A percentile compares a stretch with the other conserved stretches of the same genome.
These are phyloP conservation scores for Boletus coccyginus DNA, from an alignment of 768 basidiomycete species.

Conservation along the genomic window DNA sequence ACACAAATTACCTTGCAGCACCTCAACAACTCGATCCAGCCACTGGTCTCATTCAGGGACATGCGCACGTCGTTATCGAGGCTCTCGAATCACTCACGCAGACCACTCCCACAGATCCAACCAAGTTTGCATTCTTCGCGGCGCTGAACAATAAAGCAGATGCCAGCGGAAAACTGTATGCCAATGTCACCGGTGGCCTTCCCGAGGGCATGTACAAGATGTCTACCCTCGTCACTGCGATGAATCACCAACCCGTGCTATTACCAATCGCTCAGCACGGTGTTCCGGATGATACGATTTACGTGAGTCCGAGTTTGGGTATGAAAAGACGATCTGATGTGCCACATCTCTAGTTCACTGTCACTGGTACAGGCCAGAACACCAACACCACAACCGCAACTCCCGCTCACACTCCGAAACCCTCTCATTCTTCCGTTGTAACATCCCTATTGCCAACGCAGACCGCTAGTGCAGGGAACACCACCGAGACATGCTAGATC, in stretches of 20 bases:
- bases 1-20: slow-evolving; percentile 51
- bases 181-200: slow-evolving; percentile 52
- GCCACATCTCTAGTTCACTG: slow-evolving; percentile 23
- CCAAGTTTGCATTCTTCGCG: slow-evolving; percentile 58
- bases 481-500: slow-evolving; percentile 3
- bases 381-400: slow-evolving; percentile 12
- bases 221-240: slow-evolving; percentile 41
- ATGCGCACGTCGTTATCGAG: slow-evolving; percentile 63
- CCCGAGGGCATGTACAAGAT: slow-evolving; percentile 51
- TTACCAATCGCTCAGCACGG: slow-evolving; percentile 41
- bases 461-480: not conserved
- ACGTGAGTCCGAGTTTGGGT: slow-evolving; percentile 30
- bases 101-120: slow-evolving; percentile 48
- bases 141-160: slow-evolving; percentile 45
- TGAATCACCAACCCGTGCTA: slow-evolving; percentile 44
- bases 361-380: slow-evolving; percentile 10
- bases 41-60: slow-evolving; percentile 54
- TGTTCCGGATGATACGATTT: slow-evolving; percentile 40
- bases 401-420: not conserved
- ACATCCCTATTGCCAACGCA: not conserved
- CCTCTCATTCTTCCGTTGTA: slow-evolving; percentile 2
- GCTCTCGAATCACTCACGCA: slow-evolving; percentile 44
- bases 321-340: slow-evolving; percentile 1
- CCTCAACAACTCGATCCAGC: slow-evolving; percentile 48
- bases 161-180: slow-evolving; percentile 42